Conservation (phyloP, 2,329 filamentous ascomycete genomes). For the Podosphaera fusca region DNA sequence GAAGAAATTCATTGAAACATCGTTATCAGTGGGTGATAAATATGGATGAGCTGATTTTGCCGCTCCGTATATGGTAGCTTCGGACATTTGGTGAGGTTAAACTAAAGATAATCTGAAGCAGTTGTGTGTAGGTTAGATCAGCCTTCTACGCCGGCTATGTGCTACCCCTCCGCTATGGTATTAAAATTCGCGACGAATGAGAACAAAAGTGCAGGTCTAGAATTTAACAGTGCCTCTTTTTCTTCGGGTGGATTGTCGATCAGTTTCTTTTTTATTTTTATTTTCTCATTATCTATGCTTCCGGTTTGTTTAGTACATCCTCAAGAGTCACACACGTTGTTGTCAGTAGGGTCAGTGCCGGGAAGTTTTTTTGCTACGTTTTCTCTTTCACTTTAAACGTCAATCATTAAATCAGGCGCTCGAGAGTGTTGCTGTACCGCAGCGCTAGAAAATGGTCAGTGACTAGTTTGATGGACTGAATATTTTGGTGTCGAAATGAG, state of each 20-base stretch:
- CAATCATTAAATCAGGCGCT: neutral
- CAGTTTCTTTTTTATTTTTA: neutral
- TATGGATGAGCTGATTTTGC: neutral
- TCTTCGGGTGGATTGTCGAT: neutral
- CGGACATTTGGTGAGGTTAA: neutral
- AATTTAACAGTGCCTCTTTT: neutral
- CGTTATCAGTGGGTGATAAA: neutral
- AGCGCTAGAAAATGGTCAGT: neutral
- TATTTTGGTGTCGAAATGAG: neutral
- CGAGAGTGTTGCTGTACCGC: neutral
- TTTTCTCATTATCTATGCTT: neutral
- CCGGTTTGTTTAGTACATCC: neutral
- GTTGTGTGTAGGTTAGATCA: neutral
- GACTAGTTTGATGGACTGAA: neutral
- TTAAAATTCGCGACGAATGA: neutral
- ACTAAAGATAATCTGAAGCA: neutral
- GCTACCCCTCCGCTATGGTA: neutral
- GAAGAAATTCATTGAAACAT: neutral
- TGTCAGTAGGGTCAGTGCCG: neutral
- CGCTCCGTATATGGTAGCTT: neutral
- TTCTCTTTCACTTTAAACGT: neutral
- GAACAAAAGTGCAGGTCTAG: neutral
- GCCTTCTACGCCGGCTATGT: no score
- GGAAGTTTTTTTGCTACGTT: neutral
- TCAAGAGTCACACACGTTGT: neutral